A percentile compares a stretch with the other conserved stretches of the same genome.
Conservation (phyloP, 768 basidiomycete genomes). For the Xerocomellus chrysenteron region DNA sequence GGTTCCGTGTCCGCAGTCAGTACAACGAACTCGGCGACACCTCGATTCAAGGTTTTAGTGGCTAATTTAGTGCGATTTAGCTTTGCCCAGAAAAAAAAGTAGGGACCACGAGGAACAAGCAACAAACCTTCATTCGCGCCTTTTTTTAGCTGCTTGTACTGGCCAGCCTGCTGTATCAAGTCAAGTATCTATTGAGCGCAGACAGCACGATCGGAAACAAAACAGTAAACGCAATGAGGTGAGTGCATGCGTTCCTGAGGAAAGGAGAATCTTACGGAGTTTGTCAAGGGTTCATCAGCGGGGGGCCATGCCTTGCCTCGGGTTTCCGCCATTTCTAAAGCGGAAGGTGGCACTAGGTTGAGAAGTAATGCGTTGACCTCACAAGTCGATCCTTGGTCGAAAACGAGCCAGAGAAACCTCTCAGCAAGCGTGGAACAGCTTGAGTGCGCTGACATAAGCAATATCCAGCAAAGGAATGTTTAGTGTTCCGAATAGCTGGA, state of each 20-base stretch:
- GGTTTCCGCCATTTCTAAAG: constrained; percentile 57
- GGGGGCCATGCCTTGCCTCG: constrained; percentile 87
- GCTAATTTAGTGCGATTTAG: constrained; percentile 47
- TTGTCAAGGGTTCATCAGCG: constrained; percentile 83
- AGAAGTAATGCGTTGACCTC: constrained; percentile 56
- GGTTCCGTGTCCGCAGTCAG: constrained; percentile 97
- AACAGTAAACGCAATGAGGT: background rate
- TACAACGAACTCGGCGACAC: constrained; percentile 97
- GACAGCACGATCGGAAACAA: background rate
- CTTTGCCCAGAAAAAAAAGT: background rate
- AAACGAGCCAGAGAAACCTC: background rate
- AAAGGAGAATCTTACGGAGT: constrained; percentile 59
- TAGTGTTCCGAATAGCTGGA: background rate
- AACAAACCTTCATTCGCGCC: constrained; percentile 93
- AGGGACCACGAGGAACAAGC: background rate
- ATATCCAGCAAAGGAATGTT: constrained; percentile 1
- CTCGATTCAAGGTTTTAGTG: constrained; percentile 97
- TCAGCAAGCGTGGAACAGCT: background rate
- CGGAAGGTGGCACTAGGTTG: constrained; percentile 1
- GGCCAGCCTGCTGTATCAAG: constrained; percentile 90
- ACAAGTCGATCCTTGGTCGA: constrained; percentile 88
- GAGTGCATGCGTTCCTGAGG: background rate
- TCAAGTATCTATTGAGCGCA: constrained; percentile 74
- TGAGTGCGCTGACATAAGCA: constrained; percentile 18
- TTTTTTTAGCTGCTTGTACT: constrained; percentile 98